Evolutionary conservation across 2,329 filamentous ascomycete genomes (phyloP), one percentile per base, ranked within the genome.

Genomic region (Teratosphaeria nubilosa): DNA sequence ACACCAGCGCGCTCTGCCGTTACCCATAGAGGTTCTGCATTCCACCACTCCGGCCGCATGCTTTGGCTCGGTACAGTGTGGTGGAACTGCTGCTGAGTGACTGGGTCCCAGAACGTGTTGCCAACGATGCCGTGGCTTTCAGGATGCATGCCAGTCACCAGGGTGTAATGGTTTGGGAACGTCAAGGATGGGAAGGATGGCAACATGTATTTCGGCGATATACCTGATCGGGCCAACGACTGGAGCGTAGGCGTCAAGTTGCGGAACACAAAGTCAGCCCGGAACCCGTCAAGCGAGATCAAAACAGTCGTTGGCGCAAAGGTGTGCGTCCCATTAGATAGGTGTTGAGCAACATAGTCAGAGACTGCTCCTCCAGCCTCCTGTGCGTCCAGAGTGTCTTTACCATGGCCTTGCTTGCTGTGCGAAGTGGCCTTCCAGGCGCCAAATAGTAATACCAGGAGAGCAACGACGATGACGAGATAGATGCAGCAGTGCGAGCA

Each of bases 111-210:
- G 71, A 99, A 99, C 0, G 84, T 88, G 70, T 99, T 99, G 5
- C 91, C 89, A 0, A 99, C 91, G 3, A 99, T 80, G 0, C 94
- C 94, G 69, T 99, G 94, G 58, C 86, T 86, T 74, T 97, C 92
- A 0, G 94, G 94, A 66, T 97, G 91, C 27, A 97, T 75, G 0
- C 94, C 94, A 0, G 94, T 97, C 0, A 90, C 90, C 41, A 97
- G 78, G 0, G 92, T 96, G 72, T 92, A 96, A 72, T 97, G 94
- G 66, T 97, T 77, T 3, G 94, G 94, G 67, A 99, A 99, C 0
- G 94, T 99, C 52, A 99, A 90, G 24, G 90, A 95, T 0, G 94
- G 94, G 64, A 99, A 99, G 45, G 90, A 95, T 0, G 94, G 94
- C 6, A 84, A 81, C 91, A 99, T 96, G 74, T 92, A 96, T 63